Percentiles rank a stretch among this genome's conserved stretches.
phyloP scores from a whole-genome alignment of 2,329 filamentous ascomycete genomes.

The Torrubiella hemipterigena region DNA sequence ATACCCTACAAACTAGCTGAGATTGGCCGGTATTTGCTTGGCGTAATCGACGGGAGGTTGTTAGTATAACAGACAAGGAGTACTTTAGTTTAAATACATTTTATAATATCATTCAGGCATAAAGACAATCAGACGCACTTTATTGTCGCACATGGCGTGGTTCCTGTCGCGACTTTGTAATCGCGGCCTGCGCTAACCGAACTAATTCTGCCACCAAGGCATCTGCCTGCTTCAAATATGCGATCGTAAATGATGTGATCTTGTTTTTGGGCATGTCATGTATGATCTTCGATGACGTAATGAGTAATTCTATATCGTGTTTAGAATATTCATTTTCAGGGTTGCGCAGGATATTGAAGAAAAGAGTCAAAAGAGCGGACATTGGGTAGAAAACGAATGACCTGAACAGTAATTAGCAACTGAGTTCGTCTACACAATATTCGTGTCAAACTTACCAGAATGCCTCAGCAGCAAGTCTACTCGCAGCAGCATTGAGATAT shows the following conservation, averaged over 20 bases:
- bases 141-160: too few relatives aligned
- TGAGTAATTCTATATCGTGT: slow-evolving; percentile 33
- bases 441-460: slow-evolving; percentile 30
- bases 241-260: slow-evolving; percentile 20
- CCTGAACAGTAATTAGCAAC: slow-evolving; percentile 20
- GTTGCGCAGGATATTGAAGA: slow-evolving; percentile 39
- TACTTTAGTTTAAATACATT: too few relatives aligned
- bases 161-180: slow-evolving; percentile 17
- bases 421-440: not conserved
- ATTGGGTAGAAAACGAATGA: slow-evolving; percentile 44
- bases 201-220: slow-evolving; percentile 31
- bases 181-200: slow-evolving; percentile 28
- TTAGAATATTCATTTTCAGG: slow-evolving; percentile 29
- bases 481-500: slow-evolving; percentile 29
- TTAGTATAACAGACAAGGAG: too few relatives aligned
- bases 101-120: too few relatives aligned
- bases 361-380: slow-evolving; percentile 39
- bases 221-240: slow-evolving; percentile 26
- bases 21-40: too few relatives aligned
- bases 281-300: slow-evolving; percentile 28
- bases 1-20: too few relatives aligned
- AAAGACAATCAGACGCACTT: too few relatives aligned
- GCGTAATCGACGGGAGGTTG: too few relatives aligned
- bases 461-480: slow-evolving; percentile 29
- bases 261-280: slow-evolving; percentile 20